Evolutionary conservation across 495 filamentous ascomycete genomes (phyloP), one percentile per base, ranked within the genome.

Genomic region (Daldinia caldariorum): DNA sequence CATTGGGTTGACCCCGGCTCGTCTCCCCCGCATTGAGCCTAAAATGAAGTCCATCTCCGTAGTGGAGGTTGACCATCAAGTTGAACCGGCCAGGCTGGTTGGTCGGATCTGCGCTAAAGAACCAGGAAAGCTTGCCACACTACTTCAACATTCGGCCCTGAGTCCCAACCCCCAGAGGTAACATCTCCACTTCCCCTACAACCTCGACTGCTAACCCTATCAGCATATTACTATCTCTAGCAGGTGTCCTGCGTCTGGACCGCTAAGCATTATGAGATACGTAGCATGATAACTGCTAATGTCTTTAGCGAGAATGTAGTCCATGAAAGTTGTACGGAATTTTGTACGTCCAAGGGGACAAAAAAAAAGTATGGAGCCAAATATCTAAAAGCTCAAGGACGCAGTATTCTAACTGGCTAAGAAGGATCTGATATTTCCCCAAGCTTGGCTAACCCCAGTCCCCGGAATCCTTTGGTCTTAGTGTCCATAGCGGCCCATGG

Each of bases 11-110:
- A 49, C 20, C 49, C 56, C 47, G 69, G 69, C 50, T 71, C 43
- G 51, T 61, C 58, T 65, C 58, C 71, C 71, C 71, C 66, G 69
- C 68, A 76, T 76, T 76, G 60, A 76, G 74, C 74, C 74, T 76
- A 76, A 76, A 72, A 67, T 69, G 62, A 65, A 61, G 45, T 29
- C 55, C 34, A 58, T 70, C 57, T 73, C 61, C 66, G 70, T 70
- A 58, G 70, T 66, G 53, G 66, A 66, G 70, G 58, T 60, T 16
- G 13, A 68, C 45, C 54, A 55, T 63, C 61, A 18, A 62, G 43
- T 29, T 54, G 57, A 59, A 68, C 55, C 41, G 47, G 16, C 57
- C 39, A 63, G 54, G 54, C 51, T 73, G 70, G 70, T 73, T 70
- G 70, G 70, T 66, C 58, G 53, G 66, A 43, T 58, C 60, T 51